Evolutionary conservation across 192 early-diverging fungal species (phyloP).

Genomic region (Backusella circina): DNA sequence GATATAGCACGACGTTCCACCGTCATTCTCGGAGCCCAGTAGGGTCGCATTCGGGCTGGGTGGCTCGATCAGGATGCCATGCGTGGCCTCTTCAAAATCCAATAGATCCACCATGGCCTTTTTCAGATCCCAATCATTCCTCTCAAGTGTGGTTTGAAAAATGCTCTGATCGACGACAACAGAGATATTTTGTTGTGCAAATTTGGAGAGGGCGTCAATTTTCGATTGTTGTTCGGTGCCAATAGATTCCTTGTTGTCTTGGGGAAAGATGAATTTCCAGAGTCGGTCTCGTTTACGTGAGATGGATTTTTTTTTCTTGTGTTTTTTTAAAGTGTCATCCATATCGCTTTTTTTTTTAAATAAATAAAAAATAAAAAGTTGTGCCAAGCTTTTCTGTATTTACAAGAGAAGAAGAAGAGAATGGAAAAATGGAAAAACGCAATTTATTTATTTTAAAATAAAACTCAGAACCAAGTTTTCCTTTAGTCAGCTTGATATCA

Average conservation of each 20-base stretch:
- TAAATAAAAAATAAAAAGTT: no score
- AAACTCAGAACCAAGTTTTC: not conserved
- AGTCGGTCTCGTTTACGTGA: not conserved
- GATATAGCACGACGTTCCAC: not conserved
- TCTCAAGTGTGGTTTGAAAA: constrained; percentile 19
- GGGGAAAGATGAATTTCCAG: constrained; percentile 5
- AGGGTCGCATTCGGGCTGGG: not conserved
- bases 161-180: not conserved
- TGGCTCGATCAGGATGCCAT: constrained; percentile 26
- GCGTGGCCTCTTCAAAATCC: constrained; percentile 34
- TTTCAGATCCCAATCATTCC: constrained; percentile 32
- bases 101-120: constrained; percentile 18
- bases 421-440: not conserved
- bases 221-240: constrained; percentile 7
- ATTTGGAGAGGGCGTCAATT: not conserved
- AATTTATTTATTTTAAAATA: not conserved
- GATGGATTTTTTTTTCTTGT: not conserved
- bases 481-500: not conserved
- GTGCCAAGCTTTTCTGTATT: no score
- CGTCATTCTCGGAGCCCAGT: not conserved
- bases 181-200: constrained; percentile 6
- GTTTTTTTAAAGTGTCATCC: not conserved
- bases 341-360: not conserved
- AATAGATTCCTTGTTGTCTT: not conserved
- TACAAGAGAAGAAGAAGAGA: not conserved